Evolutionary conservation across 805 yeast genomes (phyloP), one percentile per base, ranked within the genome.

Genomic region (Lachancea cidri): DNA sequence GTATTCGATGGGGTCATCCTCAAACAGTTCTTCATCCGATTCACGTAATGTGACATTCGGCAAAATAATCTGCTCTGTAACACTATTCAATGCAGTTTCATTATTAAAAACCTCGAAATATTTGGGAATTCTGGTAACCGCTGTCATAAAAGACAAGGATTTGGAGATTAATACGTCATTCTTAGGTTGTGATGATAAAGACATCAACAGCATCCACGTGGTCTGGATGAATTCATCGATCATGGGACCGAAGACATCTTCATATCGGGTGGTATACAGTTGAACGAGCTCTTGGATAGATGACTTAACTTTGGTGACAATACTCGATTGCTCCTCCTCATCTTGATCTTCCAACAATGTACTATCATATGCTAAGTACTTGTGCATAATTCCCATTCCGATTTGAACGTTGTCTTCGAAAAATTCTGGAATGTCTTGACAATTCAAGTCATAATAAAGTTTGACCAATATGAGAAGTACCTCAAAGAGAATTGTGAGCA

Each of bases 351-450:
- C 77, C 4, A 84, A 62, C 38, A 79, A 48, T 0, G 74, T 67
- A 43, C 80, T 79, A 13, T 68, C 57, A 57, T 79, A 86, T 31
- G 72, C 66, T 43, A 93, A 70, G 60, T 89, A 91, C 64, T 84
- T 85, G 60, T 87, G 94, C 51, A 89, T 70, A 20, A 89, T 75
- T 4, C 71, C 71, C 93, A 94, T 86, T 40, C 94, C 88, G 14
- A 66, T 68, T 31, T 72, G 67, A 62, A 93, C 66, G 60, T 93
- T 76, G 65, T 93, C 98, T 66, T 94, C 99, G 60, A 93, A 93
- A 58, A 91, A 93, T 64, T 89, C 98, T 1, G 99, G 98, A 40
- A 93, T 83, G 65, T 93, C 99, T 66, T 94, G 98, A 65, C 97
- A 91, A 62, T 93, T 93, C 55, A 93, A 77, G 61, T 93, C 99